Conservation (phyloP, 257 asterid species). For the Nicotiana attenuata region DNA sequence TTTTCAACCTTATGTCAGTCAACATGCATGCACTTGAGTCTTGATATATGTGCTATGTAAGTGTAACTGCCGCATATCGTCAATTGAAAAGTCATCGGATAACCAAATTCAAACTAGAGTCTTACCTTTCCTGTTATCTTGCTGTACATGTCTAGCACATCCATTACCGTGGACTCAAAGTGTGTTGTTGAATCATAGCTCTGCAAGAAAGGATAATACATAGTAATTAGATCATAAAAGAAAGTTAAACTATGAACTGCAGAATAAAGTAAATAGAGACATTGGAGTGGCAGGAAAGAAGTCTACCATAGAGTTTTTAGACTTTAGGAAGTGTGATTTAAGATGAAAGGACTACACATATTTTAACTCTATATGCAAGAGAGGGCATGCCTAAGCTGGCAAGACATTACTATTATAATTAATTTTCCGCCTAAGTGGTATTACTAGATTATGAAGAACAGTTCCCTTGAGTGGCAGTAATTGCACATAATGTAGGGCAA, state of each 20-base stretch:
- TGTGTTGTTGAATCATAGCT: constrained; percentile 81
- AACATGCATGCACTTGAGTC: not conserved
- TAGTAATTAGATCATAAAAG: not conserved
- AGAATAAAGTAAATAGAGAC: not conserved
- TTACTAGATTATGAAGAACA: not conserved
- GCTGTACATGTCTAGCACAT: constrained; percentile 71
- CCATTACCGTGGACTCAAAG: constrained; percentile 76
- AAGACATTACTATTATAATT: not conserved
- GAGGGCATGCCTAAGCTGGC: not conserved
- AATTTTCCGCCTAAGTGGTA: not conserved
- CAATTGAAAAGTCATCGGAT: not conserved
- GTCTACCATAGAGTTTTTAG: not conserved
- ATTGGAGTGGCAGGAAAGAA: not conserved
- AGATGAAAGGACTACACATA: not conserved
- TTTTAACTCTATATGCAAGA: not conserved
- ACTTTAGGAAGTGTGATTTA: not conserved
- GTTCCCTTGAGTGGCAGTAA: not conserved
- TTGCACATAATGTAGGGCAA: not conserved
- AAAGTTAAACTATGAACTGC: not conserved
- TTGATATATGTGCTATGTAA: not conserved
- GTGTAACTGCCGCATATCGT: not conserved
- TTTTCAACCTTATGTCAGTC: not conserved
- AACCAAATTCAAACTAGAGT: not conserved
- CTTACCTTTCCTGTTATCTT: constrained; percentile 86
- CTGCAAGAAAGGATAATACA: constrained; percentile 36